Base-by-base conservation (phyloP, 345 rosid genomes). In the Acer campestre region DNA sequence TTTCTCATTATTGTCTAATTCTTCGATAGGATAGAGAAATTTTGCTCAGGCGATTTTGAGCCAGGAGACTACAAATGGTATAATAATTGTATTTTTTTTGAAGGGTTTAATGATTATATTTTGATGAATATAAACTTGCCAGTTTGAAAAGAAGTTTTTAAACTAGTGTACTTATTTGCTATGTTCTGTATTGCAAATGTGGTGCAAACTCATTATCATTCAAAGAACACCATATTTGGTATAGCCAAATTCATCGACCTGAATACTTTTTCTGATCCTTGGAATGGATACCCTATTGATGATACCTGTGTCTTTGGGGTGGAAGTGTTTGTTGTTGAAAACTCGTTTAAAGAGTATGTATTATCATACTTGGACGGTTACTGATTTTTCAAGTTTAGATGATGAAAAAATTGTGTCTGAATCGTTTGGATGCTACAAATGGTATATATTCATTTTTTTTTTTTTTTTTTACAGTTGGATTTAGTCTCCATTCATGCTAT, bases 51-150 rank as follows among this genome's bases (percentile, higher is more conserved):
- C 25, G 14, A 40, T 0, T 67, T 67, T 42, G 53, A 40, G 0
- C 55, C 71, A 1, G 71, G 53, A 40, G 53, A 25, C 71, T 67
- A 38, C 71, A 67, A 18, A 44, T 67, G 71, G 71, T 67, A 29
- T 29, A 29, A 29, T 29, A 29, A 29, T 29, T 29, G 31, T 29
- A 29, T 29, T 29, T 29, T 29, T 29, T 2, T 29, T 25, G 27
- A 25, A 29, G 3, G 31, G 31, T 29, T 29, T 29, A 29, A 29
- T 29, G 2, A 29, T 29, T 29, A 0, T 29, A 29, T 29, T 29
- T 29, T 29, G 31, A 29, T 3, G 3, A 29, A 29, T 29, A 29
- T 29, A 29, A 29, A 29, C 31, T 29, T 29, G 2, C 31, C 31
- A 29, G 31, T 29, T 29, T 29, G 31, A 29, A 2, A 29, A 2